Evolutionary conservation across 495 filamentous ascomycete species (phyloP), one percentile per base, ranked within the genome.

Genomic region (Podospora pseudoanserina): DNA sequence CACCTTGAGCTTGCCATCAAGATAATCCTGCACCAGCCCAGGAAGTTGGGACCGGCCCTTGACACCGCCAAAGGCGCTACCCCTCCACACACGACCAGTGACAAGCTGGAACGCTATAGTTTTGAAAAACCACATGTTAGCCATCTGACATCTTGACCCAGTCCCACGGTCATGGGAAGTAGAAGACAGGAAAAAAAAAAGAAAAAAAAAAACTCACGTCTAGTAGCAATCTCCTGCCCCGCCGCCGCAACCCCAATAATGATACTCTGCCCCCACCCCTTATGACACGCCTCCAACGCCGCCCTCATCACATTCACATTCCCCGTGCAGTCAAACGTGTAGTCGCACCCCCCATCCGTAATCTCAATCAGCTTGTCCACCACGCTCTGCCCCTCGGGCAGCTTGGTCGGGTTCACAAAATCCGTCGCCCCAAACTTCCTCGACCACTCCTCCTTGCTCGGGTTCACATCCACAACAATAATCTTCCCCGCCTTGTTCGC

Each of bases 261-360:
- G 73, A 99, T 96, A 74, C 92, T 96, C 88, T 98, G 88, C 68
- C 95, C 95, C 95, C 95, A 99, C 34, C 95, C 95, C 86, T 99
- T 99, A 81, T 99, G 96, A 82, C 95, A 99, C 53, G 95, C 94
- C 83, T 99, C 95, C 60, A 99, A 87, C 59, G 95, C 95, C 32
- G 91, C 91, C 68, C 95, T 87, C 95, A 99, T 99, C 49, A 99
- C 95, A 64, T 89, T 86, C 28, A 97, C 93, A 74, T 98, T 98
- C 20, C 95, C 95, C 4, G 95, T 99, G 83, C 95, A 99, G 83
- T 99, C 95, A 76, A 99, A 99, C 60, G 95, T 99, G 82, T 98
- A 99, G 82, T 99, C 95, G 76, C 93, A 95, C 19, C 95, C 95
- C 68, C 95, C 95, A 77, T 99, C 95, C n/a, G 95, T 99, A 91